A percentile compares a stretch with the other conserved stretches of the same genome.
These are phyloP conservation scores for Paracorniculantispora psalliotae DNA, from an alignment of 2,329 filamentous ascomycete species.

Conservation along the genomic window DNA sequence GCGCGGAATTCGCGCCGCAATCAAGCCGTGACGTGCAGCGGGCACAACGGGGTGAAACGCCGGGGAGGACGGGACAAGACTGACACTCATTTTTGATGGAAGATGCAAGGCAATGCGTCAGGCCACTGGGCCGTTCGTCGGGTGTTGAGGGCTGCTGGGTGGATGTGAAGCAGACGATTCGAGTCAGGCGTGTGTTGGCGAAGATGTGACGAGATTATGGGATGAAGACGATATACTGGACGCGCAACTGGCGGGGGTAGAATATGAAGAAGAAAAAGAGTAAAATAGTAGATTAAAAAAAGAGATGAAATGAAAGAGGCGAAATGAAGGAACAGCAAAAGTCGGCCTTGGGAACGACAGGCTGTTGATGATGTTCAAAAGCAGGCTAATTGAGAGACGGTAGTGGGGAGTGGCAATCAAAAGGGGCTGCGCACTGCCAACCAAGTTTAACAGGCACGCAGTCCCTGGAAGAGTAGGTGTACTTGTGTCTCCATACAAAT, in stretches of 20 bases:
- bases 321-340: background rate
- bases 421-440: conserved; percentile 12
- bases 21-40: background rate
- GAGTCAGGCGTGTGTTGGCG: background rate
- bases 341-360: background rate
- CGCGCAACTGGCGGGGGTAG: background rate
- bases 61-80: conserved; percentile 19
- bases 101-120: background rate
- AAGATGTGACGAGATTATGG: background rate
- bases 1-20: background rate
- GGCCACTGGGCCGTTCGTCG: conserved; percentile 8
- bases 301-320: background rate
- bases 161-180: background rate
- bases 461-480: background rate
- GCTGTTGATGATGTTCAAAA: conserved; percentile 12
- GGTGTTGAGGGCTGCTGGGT: background rate
- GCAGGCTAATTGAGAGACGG: conserved; percentile 6
- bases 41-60: conserved; percentile 18
- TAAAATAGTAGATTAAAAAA: background rate
- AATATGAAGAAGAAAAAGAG: background rate
- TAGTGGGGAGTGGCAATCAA: conserved; percentile 14
- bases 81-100: conserved; percentile 27
- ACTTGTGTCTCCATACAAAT: background rate
- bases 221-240: background rate
- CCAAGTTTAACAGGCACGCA: background rate